Conservation (phyloP, 345 rosid genomes). For the Noccaea bulbosa region DNA sequence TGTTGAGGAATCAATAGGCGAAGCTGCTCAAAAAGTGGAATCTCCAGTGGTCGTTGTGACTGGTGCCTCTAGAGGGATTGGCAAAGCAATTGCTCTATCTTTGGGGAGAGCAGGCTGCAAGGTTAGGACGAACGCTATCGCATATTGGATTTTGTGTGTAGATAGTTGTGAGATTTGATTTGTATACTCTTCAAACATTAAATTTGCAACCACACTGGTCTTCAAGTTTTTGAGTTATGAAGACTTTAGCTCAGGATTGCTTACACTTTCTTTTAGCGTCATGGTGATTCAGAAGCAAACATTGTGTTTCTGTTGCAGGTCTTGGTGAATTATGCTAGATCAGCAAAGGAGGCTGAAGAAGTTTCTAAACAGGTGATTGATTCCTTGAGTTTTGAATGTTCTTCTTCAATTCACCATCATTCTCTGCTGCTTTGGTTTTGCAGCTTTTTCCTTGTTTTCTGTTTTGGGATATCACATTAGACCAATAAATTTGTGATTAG, state of each 20-base stretch:
- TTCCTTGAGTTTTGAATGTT: not conserved
- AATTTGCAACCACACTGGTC: not conserved
- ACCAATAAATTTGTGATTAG: not conserved
- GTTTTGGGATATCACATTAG: not conserved
- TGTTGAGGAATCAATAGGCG: constrained; percentile 52
- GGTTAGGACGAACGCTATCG: constrained; percentile 43
- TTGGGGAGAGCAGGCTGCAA: constrained; percentile 86
- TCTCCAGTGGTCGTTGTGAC: constrained; percentile 86
- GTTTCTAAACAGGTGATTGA: constrained; percentile 74
- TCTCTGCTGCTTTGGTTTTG: constrained; percentile 16
- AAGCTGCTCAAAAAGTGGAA: constrained; percentile 58
- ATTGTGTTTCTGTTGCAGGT: constrained; percentile 56
- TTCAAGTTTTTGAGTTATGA: not conserved
- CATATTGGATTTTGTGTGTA: not conserved
- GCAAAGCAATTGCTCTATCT: constrained; percentile 88
- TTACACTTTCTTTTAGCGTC: not conserved
- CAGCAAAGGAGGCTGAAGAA: constrained; percentile 96
- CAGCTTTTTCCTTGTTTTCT: constrained; percentile 13
- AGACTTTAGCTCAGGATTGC: constrained; percentile 11
- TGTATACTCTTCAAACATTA: not conserved
- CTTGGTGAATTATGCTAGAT: constrained; percentile 90
- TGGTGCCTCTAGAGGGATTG: constrained; percentile 99
- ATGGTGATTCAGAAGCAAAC: constrained; percentile 16
- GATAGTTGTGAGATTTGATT: constrained; percentile 9
- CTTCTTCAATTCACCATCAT: not conserved